Percentiles rank a stretch among this genome's conserved stretches.
phyloP scores from a whole-genome alignment of 169 alveolate genomes.

The Plasmodium malariae region DNA sequence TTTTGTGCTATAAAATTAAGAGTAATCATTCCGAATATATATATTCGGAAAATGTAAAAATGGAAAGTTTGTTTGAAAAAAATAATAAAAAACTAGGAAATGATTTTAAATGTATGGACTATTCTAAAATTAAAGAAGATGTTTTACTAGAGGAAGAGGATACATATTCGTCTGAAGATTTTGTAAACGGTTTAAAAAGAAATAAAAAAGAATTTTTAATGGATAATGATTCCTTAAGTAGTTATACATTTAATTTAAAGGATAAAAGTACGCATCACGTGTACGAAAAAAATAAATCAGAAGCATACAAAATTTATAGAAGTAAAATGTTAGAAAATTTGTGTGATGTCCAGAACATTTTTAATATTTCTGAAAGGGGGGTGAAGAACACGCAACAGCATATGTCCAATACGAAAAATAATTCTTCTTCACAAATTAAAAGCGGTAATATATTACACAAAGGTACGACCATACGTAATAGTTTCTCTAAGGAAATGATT shows the following conservation, averaged over 20 bases:
- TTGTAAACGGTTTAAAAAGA: conserved; percentile 59
- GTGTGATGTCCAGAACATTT: neutral
- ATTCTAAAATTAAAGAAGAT: conserved; percentile 36
- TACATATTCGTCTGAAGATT: conserved; percentile 59
- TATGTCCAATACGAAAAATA: no score
- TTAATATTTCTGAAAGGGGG: neutral
- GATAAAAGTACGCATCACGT: conserved; percentile 55
- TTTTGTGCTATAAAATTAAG: conserved; percentile 6
- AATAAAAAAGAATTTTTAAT: neutral
- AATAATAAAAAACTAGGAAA: conserved; percentile 8
- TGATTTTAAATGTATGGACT: conserved; percentile 25
- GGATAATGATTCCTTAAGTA: conserved; percentile 10
- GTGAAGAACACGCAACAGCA: neutral
- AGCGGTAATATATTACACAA: neutral
- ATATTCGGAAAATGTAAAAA: conserved; percentile 56
- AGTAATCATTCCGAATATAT: conserved; percentile 9
- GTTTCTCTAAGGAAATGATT: neutral
- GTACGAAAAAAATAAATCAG: conserved; percentile 60
- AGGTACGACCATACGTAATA: neutral
- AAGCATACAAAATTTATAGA: conserved; percentile 42
- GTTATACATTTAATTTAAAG: conserved; percentile 39
- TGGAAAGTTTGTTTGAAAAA: conserved; percentile 46
- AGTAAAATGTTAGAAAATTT: conserved; percentile 54
- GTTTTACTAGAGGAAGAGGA: conserved; percentile 62
- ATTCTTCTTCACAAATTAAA: conserved; percentile 24